A percentile compares a stretch with the other conserved stretches of the same genome.
phyloP scores from a whole-genome alignment of 1,284 basidiomycete species.

The Ceratobasidium sp. region DNA sequence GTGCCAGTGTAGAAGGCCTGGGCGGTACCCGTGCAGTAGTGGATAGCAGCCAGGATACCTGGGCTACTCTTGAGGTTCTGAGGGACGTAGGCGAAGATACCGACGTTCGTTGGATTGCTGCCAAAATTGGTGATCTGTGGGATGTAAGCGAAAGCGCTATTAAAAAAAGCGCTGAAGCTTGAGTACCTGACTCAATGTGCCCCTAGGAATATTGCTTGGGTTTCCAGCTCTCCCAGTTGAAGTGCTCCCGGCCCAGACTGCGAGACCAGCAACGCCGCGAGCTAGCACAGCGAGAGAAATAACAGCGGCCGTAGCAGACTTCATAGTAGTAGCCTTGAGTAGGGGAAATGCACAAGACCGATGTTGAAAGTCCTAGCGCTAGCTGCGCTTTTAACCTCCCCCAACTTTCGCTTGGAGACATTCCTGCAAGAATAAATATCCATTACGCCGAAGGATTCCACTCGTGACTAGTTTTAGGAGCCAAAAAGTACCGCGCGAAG shows the following conservation, averaged over 20 bases:
- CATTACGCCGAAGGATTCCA: conserved; percentile 31
- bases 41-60: conserved; percentile 67
- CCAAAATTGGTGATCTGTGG: conserved; percentile 58
- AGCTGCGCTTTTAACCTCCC: conserved; percentile 17
- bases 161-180: too few relatives aligned
- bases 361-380: background rate
- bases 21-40: conserved; percentile 67
- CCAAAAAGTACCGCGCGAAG: background rate
- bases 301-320: conserved; percentile 11
- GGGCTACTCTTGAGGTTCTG: conserved; percentile 61
- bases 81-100: conserved; percentile 63
- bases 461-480: conserved; percentile 27
- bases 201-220: conserved; percentile 12
- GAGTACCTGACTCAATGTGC: background rate
- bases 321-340: conserved; percentile 11
- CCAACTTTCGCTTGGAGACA: background rate
- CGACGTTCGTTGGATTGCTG: conserved; percentile 67
- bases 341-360: background rate
- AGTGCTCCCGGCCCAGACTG: conserved; percentile 15
- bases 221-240: background rate
- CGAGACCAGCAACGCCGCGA: conserved; percentile 10
- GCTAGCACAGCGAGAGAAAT: conserved; percentile 22
- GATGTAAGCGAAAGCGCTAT: background rate
- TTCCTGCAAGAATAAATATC: background rate
- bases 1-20: conserved; percentile 67